These are phyloP conservation scores for Lachnellula cervina DNA, from an alignment of 2,329 filamentous ascomycete genomes.

Conservation along the genomic window DNA sequence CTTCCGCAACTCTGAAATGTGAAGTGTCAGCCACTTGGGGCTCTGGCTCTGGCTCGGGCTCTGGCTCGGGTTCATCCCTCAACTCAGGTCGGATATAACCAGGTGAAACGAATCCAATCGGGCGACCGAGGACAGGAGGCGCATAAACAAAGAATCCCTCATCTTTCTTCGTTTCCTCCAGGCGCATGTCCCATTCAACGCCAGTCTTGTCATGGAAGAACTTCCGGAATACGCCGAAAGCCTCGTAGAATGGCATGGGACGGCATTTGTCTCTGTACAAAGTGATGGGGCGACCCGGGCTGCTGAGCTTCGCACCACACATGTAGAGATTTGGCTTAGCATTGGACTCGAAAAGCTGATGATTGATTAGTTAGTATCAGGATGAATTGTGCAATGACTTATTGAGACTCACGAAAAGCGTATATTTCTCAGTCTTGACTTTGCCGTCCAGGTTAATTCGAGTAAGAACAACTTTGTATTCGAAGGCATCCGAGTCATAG, in stretches of 20 bases:
- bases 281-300: conserved; percentile 28
- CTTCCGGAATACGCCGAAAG: conserved; percentile 46
- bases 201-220: conserved; percentile 57
- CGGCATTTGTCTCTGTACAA: conserved; percentile 36
- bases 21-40: background rate
- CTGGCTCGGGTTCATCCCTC: background rate
- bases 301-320: conserved; percentile 47
- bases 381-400: background rate
- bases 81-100: conserved; percentile 16
- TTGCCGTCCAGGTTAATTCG: conserved; percentile 43
- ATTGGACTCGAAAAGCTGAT: conserved; percentile 65
- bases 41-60: too few relatives aligned
- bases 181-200: conserved; percentile 53
- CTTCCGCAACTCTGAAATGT: background rate
- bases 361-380: background rate
- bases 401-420: conserved; percentile 49
- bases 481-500: conserved; percentile 55
- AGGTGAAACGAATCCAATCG: conserved; percentile 6
- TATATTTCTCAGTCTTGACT: conserved; percentile 53
- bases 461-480: conserved; percentile 58
- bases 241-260: conserved; percentile 39
- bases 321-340: conserved; percentile 55
- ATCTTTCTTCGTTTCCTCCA: conserved; percentile 12
- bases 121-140: conserved; percentile 4
- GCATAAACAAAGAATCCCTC: conserved; percentile 4